phyloP scores from a whole-genome alignment of 352 stramenopile genomes.

The Globisporangium ultimum region DNA sequence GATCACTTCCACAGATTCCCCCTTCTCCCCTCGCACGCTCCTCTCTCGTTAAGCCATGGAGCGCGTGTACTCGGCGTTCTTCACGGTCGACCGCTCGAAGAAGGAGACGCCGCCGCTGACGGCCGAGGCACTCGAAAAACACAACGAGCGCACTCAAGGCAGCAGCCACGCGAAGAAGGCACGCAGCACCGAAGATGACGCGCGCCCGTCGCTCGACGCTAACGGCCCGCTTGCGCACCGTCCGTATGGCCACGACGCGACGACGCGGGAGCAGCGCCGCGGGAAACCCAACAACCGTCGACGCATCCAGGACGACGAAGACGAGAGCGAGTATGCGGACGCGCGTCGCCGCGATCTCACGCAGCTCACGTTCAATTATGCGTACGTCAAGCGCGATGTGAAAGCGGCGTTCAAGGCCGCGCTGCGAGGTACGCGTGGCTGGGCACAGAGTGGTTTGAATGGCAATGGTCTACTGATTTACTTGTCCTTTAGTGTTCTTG shows the following conservation, averaged over 20 bases:
- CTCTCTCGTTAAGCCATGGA: constrained; percentile 40
- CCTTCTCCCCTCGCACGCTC: not conserved
- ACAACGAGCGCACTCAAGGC: constrained; percentile 47
- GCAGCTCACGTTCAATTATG: constrained; percentile 27
- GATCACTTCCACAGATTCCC: not conserved
- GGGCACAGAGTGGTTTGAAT: no score
- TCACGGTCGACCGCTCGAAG: constrained; percentile 46
- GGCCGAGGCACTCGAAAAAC: constrained; percentile 53
- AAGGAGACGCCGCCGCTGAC: constrained; percentile 43
- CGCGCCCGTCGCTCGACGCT: no score
- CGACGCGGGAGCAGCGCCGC: not conserved
- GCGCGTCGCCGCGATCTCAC: constrained; percentile 33
- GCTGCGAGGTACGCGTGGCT: constrained; percentile 17
- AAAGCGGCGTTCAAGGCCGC: constrained; percentile 44
- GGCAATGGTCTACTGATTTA: not conserved
- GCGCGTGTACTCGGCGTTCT: constrained; percentile 86
- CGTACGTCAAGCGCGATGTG: constrained; percentile 39
- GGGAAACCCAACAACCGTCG: not conserved
- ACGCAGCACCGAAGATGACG: not conserved
- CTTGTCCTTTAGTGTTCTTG: constrained; percentile 37
- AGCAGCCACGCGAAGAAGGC: constrained; percentile 5
- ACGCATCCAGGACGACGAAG: constrained; percentile 13
- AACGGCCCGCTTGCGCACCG: not conserved
- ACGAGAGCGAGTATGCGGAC: constrained; percentile 24
- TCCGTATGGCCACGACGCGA: not conserved